Evolutionary conservation across 164 flowering plant species (phyloP), one percentile per base, ranked within the genome.

Genomic region (Pachysandra terminalis): DNA sequence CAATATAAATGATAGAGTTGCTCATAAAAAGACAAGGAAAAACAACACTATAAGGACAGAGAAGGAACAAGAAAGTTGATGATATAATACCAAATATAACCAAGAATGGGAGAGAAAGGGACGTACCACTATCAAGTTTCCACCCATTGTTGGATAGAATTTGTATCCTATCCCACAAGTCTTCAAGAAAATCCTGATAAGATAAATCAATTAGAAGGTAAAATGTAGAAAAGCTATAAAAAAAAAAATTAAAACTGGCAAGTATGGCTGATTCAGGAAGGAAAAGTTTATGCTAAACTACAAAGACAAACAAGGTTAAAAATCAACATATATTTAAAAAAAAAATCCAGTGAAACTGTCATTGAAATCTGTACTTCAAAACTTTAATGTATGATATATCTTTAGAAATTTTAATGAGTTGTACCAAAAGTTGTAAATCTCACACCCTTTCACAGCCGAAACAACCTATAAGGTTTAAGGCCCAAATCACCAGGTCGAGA

Each of bases 41-140:
- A 9, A 23, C 16, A 25, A 45, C 24, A 62, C 26, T 23, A 17
- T 5, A n/a, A 0, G 10, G 37, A 24, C 9, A 35, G 14, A 66
- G 24, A 35, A 65, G 35, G 17, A 55, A 66, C 15, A 4, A 51
- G n/a, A 54, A 64, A 56, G 15, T 32, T n/a, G 21, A 62, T 1
- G 35, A 9, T 54, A 35, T 19, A 52, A 32, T 6, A 37, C 7
- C 16, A 40, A 19, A 28, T n/a, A 24, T 19, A 27, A 24, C 12
- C 23, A 28, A 63, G 5, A 57, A 61, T 56, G 15, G 41, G 41
- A 10, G 57, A 5, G 15, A 59, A 15, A 32, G 6, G 41, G 52
- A 25, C 70, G 59, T 86, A 95, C 99, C 97, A 78, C 99, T 96
- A 19, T 91, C 95, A 64, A 85, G 78, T 74, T 87, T 96, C 99